phyloP scores from a whole-genome alignment of 345 rosid genomes.

The Lepidium didymum region DNA sequence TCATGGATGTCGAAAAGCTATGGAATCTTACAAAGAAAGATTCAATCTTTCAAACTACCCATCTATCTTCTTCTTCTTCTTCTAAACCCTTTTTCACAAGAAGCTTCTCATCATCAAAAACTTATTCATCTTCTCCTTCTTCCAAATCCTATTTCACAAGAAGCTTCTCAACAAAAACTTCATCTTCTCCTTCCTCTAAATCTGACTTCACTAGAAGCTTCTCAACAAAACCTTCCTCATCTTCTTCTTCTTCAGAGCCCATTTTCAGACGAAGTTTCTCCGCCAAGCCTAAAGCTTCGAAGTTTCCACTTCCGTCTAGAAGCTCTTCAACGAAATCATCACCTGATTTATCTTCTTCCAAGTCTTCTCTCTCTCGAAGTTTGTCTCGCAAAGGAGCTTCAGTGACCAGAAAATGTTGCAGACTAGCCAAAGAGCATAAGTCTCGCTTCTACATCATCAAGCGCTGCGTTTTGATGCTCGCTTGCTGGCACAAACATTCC shows the following conservation, averaged over 20 bases:
- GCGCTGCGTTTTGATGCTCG: background rate
- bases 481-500: background rate
- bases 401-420: background rate
- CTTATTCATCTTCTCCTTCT: background rate
- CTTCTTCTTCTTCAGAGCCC: background rate
- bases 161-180: background rate
- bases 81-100: background rate
- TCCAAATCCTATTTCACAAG: background rate
- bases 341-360: background rate
- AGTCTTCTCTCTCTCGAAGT: background rate
- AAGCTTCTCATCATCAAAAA: background rate
- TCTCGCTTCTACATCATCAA: background rate
- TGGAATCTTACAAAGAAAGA: background rate
- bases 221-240: background rate
- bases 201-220: background rate
- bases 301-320: background rate
- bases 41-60: background rate
- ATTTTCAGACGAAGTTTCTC: background rate
- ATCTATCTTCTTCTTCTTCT: background rate
- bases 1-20: background rate
- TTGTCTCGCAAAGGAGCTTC: background rate
- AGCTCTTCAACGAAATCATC: background rate
- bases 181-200: background rate
- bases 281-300: background rate
- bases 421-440: background rate